Evolutionary conservation across 208 protist species (phyloP).

Genomic region (Leishmania guyanensis): DNA sequence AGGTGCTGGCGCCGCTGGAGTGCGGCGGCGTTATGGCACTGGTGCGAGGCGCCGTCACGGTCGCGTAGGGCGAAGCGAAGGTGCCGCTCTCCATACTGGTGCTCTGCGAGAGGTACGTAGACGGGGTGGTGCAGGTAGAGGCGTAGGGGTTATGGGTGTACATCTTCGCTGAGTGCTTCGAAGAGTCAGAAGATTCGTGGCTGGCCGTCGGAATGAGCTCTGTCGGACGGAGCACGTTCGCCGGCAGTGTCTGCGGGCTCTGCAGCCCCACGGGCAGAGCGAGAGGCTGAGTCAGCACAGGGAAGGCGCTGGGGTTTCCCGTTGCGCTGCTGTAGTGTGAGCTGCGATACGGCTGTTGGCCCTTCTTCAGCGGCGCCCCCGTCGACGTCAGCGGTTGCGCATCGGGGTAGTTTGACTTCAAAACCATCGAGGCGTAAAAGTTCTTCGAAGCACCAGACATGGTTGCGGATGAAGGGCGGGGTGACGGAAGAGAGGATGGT

Average conservation of each 20-base stretch:
- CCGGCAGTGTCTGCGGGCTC: slow-evolving; percentile 1
- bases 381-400: slow-evolving; percentile 9
- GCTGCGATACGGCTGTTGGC: slow-evolving; percentile 27
- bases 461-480: not conserved
- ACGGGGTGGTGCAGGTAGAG: slow-evolving; percentile 27
- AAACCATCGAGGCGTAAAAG: slow-evolving; percentile 64
- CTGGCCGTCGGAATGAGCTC: slow-evolving; percentile 11
- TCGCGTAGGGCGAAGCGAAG: slow-evolving; percentile 6
- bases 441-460: slow-evolving; percentile 35
- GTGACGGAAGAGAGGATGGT: not conserved
- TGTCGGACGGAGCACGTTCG: slow-evolving; percentile 2
- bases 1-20: not conserved
- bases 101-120: slow-evolving; percentile 14
- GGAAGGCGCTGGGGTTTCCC: not conserved
- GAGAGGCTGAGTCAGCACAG: not conserved
- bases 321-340: slow-evolving; percentile 20
- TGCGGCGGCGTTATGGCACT: not conserved
- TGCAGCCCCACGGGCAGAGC: slow-evolving; percentile 7
- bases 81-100: slow-evolving; percentile 30
- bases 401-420: slow-evolving; percentile 45
- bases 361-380: slow-evolving; percentile 11
- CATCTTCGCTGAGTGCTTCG: slow-evolving; percentile 12
- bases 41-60: not conserved
- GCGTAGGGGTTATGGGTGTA: slow-evolving; percentile 86
- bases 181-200: slow-evolving; percentile 13